Base-by-base conservation (phyloP, 2,329 filamentous ascomycete genomes). In the Geosmithia putterillii region DNA sequence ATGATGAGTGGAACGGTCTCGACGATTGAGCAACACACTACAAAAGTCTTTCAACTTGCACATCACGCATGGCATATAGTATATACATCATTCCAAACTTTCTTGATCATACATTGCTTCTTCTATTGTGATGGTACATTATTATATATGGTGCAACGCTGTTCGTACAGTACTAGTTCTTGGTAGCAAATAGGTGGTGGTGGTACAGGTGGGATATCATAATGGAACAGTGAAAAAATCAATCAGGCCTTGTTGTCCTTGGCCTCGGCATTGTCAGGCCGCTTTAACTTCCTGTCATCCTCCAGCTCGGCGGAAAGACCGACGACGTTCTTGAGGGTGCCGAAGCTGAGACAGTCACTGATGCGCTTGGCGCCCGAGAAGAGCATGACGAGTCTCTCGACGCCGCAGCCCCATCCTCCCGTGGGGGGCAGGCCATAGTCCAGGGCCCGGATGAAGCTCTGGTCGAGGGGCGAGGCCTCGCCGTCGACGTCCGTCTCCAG, bases 381-480 rank as follows among this genome's bases (percentile, higher is more conserved):
- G 41, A 95, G 65, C 92, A 98, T 98, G 34, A 87, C 83, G 42
- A 98, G 67, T 43, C 92, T 72, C 63, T 98, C 92, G 37, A 98
- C 69, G 1, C 92, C 92, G 54, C 88, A 94, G 1, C 92, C 92
- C 92, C 92, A 98, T 4, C 92, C 92, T 0, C 90, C 92, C 0
- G 92, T 98, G 1, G 92, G 87, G n/a, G 92, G 92, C 46, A 98
- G 66, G 0, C 87, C 92, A 65, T 86, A 87, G 59, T 94, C 86
- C 42, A 98, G 63, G 4, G 86, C 86, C 51, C 82, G 76, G 40
- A 95, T 66, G 55, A 95, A 98, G 54, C 77, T 83, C 64, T 94
- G 83, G 54, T 95, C 88, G 53, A 59, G 73, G 54, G 52, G 72
- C 53, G 46, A 66, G 52, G 47, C 62, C 40, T 74, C 66, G 14